phyloP scores from a whole-genome alignment of 306 rosid genomes.

The Sindora glabra region DNA sequence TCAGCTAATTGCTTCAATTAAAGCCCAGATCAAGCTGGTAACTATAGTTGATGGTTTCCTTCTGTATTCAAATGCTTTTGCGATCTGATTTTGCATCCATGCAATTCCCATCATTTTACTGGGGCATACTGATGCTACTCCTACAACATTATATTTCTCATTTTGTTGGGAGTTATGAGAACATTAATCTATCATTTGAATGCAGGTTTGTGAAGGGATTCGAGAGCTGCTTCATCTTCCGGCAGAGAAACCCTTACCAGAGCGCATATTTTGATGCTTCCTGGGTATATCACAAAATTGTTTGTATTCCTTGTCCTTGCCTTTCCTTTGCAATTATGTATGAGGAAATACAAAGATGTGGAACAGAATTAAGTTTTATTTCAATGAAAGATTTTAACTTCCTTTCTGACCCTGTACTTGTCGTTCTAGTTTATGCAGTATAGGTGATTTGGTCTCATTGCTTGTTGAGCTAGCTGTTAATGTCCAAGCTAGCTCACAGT shows the following conservation, averaged over 20 bases:
- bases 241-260: constrained; percentile 53
- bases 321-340: neutral
- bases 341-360: constrained; percentile 3
- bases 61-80: neutral
- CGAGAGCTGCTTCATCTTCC: constrained; percentile 73
- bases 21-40: constrained; percentile 94
- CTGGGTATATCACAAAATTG: neutral
- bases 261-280: constrained; percentile 34
- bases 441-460: neutral
- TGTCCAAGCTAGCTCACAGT: no score
- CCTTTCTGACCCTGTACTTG: neutral
- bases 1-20: constrained; percentile 70
- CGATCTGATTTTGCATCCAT: neutral
- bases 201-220: constrained; percentile 85
- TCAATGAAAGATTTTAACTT: neutral
- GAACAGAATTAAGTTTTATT: neutral
- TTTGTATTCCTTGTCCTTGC: neutral
- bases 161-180: neutral
- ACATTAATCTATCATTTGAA: neutral
- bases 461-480: no score
- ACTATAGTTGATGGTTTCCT: neutral
- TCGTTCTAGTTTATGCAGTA: neutral
- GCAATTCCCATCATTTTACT: neutral
- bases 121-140: neutral
- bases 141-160: neutral